Evolutionary conservation across 768 basidiomycete genomes (phyloP), one percentile per base, ranked within the genome.

Genomic region (Kwoniella bestiolae): DNA sequence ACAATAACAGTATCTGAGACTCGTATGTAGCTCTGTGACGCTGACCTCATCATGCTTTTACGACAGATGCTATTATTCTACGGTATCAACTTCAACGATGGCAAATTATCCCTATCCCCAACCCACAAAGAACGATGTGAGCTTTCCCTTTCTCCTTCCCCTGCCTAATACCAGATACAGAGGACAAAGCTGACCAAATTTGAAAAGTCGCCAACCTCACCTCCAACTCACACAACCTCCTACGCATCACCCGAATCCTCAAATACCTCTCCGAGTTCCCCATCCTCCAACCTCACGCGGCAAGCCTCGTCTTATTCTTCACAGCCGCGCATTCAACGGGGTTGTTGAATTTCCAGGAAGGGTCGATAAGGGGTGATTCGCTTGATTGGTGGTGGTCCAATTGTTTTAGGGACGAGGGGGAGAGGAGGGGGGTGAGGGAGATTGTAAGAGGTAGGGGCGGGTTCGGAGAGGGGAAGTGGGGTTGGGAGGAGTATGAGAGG

Each of bases 171-270:
- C 4, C 41, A 9, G 52, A 11, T 26, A 34, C 28, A 56, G n/a
- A 29, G 14, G 53, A 41, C 16, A 34, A n/a, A 23, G 18, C 28
- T 32, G 7, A 12, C 26, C 23, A 12, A 47, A 18, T 23, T 25
- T 21, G 18, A 47, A 16, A 47, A 76, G 75, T 77, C 14, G 34
- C 8, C 26, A 80, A 80, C 56, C 74, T 80, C 32, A 53, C 47
- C 12, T 16, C 60, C 12, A 58, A 60, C n/a, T 55, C 76, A 25
- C 78, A 80, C 71, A 80, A 80, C 68, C 70, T 80, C 51, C 75
- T 80, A 28, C 73, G 78, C 7, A 41, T 80, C 0, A 76, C 76
- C 47, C 68, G 78, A 1, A 72, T 80, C 44, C 66, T 80, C 60
- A 77, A 80, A 56, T 70, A 71, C 58, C 66, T 80, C 23, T 69